These are phyloP conservation scores for Nicotiana paniculata DNA, from an alignment of 257 asterid genomes.

Conservation along the genomic window DNA sequence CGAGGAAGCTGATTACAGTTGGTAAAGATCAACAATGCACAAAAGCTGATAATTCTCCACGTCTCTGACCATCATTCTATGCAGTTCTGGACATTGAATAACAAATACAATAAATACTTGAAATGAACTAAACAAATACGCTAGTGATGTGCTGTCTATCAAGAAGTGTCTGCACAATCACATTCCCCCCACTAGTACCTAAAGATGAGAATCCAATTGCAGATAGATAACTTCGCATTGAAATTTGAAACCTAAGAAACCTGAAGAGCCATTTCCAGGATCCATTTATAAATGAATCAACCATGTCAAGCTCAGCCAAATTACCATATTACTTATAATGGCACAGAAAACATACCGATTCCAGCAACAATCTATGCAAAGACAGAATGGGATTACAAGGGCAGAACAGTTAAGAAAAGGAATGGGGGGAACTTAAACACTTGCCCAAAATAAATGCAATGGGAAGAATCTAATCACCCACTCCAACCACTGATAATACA, in stretches of 20 bases:
- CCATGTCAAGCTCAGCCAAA: background rate
- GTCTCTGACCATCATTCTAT: background rate
- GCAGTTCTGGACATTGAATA: background rate
- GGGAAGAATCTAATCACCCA: background rate
- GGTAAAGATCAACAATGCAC: background rate
- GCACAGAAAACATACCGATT: background rate
- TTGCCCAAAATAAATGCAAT: background rate
- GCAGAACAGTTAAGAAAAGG: background rate
- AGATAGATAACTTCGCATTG: background rate
- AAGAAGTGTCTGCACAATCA: background rate
- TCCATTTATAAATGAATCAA: background rate
- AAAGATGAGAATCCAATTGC: background rate
- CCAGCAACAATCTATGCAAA: background rate
- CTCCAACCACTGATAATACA: background rate
- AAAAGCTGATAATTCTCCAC: background rate
- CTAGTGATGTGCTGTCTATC: background rate
- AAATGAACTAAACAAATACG: background rate
- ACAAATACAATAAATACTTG: background rate
- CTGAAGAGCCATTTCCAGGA: background rate
- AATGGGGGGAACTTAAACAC: background rate
- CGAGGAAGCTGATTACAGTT: background rate
- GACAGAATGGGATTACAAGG: background rate
- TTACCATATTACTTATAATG: background rate
- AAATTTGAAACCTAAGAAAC: background rate
- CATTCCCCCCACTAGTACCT: background rate